phyloP scores from a whole-genome alignment of 2,329 filamentous ascomycete species.

The Colletotrichum kahawae region DNA sequence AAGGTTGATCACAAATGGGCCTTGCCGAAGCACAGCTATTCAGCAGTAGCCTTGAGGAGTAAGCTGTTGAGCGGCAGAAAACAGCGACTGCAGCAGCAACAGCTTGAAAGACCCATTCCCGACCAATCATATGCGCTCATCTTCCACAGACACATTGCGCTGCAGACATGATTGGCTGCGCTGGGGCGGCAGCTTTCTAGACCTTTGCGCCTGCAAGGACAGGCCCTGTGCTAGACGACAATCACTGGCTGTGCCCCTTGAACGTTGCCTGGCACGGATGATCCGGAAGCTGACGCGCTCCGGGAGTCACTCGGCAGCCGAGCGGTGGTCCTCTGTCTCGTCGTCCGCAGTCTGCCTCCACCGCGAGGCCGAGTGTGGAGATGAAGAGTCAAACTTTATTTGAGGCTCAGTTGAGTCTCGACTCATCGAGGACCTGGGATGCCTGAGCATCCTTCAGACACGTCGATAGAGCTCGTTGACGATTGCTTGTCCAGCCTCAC shows the following conservation, averaged over 20 bases:
- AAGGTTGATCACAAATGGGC: background rate
- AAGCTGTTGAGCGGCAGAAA: background rate
- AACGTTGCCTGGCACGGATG: constrained; percentile 8
- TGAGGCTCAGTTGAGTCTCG: constrained; percentile 7
- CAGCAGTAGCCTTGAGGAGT: background rate
- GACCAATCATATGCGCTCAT: background rate
- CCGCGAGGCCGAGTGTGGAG: background rate
- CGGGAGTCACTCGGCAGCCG: constrained; percentile 15
- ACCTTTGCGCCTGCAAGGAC: background rate
- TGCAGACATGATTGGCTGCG: background rate
- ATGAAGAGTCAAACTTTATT: constrained; percentile 15
- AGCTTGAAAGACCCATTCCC: background rate
- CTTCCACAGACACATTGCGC: background rate
- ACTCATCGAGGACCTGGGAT: constrained; percentile 7
- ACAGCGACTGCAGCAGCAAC: background rate
- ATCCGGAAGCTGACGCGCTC: constrained; percentile 21
- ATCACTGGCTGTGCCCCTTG: background rate
- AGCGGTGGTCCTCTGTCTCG: background rate
- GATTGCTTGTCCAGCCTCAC: constrained; percentile 6
- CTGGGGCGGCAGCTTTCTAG: background rate
- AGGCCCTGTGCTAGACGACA: background rate
- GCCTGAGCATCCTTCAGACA: background rate
- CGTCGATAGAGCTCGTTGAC: background rate
- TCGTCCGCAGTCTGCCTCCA: background rate
- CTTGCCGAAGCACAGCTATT: background rate